Evolutionary conservation across 2,329 filamentous ascomycete species (phyloP), one percentile per base, ranked within the genome.

Genomic region (Berkeleyomyces basicola): DNA sequence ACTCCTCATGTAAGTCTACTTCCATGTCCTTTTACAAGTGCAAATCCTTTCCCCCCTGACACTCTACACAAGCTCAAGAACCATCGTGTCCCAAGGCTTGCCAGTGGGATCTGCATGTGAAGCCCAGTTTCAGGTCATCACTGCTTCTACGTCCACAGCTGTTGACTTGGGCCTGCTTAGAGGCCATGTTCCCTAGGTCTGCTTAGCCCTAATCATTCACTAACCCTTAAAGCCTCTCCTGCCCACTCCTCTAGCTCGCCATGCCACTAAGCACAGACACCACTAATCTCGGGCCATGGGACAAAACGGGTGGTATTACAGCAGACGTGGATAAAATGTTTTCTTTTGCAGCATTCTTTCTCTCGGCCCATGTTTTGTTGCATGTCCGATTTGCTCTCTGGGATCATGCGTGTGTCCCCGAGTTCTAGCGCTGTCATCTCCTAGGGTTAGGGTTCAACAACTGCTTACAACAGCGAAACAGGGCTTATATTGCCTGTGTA

Each of bases 281-380:
- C 43, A 55, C 16, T 61, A 64, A 64, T 64, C 59, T 64, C 63
- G 63, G 63, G 42, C 63, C 43, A 58, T 61, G 51, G 59, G n/a
- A 61, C 63, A 40, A 61, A 61, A 58, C 53, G 51, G 59, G 62
- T 14, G 42, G 14, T 16, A 31, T n/a, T 31, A 58, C 3, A 11
- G 31, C 55, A 43, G 14, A 42, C 7, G 43, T 33, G 43, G 51
- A 31, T 39, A 7, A 55, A 55, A 37, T 31, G 51, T 37, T 37
- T n/a, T 55, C 51, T 55, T 39, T 14, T 7, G 11, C 33, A 43
- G 3, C 49, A 11, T 37, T 36, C n/a, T 7, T 37, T n/a, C 7
- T 14, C 11, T n/a, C 7, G 31, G 10, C 11, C 11, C 31, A 16
- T 37, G 11, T n/a, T 39, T n/a, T n/a, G 51, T 55, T 36, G 2